These are phyloP conservation scores for Mastigamoeba balamuthi DNA, from an alignment of 78 protist species.

Conservation along the genomic window DNA sequence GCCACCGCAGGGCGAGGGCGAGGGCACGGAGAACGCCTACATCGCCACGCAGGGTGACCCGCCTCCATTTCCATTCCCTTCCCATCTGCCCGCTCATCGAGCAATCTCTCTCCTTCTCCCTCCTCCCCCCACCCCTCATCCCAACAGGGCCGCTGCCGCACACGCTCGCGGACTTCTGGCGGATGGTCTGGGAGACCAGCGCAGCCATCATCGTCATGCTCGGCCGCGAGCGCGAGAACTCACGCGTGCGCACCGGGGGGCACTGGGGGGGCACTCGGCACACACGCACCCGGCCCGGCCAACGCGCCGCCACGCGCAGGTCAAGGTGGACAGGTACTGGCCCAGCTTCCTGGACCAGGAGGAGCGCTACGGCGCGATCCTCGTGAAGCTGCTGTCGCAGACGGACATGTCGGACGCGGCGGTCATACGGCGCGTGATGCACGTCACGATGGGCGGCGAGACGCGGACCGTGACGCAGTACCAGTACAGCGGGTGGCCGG, in stretches of 20 bases:
- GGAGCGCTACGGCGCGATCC: neutral
- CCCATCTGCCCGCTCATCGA: too few species aligned
- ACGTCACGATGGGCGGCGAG: too few species aligned
- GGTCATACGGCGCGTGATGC: too few species aligned
- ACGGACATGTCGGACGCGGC: too few species aligned
- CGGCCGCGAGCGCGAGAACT: neutral
- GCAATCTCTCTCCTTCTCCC: too few species aligned
- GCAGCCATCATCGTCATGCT: neutral
- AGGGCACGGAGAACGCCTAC: neutral
- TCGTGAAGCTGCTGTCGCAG: too few species aligned
- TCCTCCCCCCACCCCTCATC: too few species aligned
- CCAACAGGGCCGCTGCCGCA: neutral
- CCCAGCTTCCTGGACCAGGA: neutral
- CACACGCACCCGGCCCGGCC: too few species aligned
- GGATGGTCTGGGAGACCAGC: neutral
- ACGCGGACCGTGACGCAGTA: neutral
- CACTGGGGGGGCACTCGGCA: too few species aligned
- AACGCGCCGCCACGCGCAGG: too few species aligned
- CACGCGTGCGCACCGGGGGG: neutral
- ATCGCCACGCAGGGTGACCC: neutral
- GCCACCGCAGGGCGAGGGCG: too few species aligned
- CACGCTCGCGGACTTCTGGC: neutral
- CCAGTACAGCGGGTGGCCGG: neutral
- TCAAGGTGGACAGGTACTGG: neutral
- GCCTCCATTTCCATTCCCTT: neutral